A percentile compares a stretch with the other conserved stretches of the same genome.
phyloP scores from a whole-genome alignment of 805 yeast species.

The Ogataea angusta region DNA sequence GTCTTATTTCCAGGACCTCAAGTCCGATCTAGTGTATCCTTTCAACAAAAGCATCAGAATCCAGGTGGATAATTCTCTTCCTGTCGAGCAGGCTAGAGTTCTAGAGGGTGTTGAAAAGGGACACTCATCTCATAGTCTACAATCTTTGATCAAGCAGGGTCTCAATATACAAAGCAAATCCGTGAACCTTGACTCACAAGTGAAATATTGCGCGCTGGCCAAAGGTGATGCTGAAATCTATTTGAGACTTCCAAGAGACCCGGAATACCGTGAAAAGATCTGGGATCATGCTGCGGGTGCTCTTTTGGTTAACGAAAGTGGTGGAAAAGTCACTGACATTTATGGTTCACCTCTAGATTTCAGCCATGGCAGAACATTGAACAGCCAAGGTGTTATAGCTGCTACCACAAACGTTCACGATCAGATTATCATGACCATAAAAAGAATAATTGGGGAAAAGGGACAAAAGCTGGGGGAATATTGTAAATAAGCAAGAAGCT shows the following conservation, averaged over 20 bases:
- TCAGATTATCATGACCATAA: conserved; percentile 49
- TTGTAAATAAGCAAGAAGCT: conserved; percentile 8
- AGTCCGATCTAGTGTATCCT: conserved; percentile 37
- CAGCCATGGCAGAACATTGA: conserved; percentile 77
- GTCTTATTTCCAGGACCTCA: conserved; percentile 50
- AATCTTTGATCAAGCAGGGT: conserved; percentile 62
- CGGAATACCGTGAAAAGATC: conserved; percentile 82
- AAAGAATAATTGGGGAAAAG: conserved; percentile 32
- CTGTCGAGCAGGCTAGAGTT: conserved; percentile 55
- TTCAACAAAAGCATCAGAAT: conserved; percentile 37
- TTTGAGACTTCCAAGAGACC: conserved; percentile 77
- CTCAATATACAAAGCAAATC: conserved; percentile 57
- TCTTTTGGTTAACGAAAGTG: conserved; percentile 81
- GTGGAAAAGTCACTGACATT: conserved; percentile 88
- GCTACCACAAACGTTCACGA: conserved; percentile 50
- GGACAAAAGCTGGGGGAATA: conserved; percentile 32
- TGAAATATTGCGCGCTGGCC: conserved; percentile 87
- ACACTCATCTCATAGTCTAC: conserved; percentile 89
- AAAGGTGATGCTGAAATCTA: conserved; percentile 92
- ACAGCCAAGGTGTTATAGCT: conserved; percentile 92
- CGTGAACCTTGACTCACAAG: conserved; percentile 91
- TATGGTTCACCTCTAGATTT: conserved; percentile 72
- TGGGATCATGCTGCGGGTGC: conserved; percentile 99
- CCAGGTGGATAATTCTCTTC: conserved; percentile 46
- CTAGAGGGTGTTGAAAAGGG: conserved; percentile 95